Evolutionary conservation across 1,139 yeast genomes (phyloP).

Genomic region (Pichia kudriavzevii): DNA sequence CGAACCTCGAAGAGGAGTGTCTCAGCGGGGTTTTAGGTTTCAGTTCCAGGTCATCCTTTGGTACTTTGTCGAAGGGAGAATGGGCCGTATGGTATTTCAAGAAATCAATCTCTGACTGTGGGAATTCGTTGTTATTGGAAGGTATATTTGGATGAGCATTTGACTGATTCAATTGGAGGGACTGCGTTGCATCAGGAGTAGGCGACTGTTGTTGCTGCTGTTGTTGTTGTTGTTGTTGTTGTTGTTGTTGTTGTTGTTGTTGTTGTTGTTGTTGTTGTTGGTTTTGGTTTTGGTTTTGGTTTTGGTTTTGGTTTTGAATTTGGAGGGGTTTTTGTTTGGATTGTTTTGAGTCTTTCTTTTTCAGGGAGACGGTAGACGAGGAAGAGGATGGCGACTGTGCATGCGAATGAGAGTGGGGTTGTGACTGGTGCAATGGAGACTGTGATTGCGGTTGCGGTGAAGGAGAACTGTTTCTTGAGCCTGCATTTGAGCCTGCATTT

Average conservation of each 20-base stretch:
- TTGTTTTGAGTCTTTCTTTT: constrained; percentile 1
- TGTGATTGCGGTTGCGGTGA: neutral
- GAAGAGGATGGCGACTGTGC: neutral
- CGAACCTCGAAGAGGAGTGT: constrained; percentile 90
- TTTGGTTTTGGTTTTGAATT: neutral
- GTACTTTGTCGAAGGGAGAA: constrained; percentile 27
- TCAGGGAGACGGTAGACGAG: neutral
- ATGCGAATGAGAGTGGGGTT: neutral
- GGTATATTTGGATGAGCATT: neutral
- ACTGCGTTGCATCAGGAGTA: too few species aligned
- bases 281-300: neutral
- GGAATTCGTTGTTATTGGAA: constrained; percentile 2
- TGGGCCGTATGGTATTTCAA: constrained; percentile 25
- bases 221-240: constrained; percentile 5
- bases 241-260: constrained; percentile 11
- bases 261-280: constrained; percentile 6
- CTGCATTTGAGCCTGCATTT: neutral
- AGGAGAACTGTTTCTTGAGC: too few species aligned
- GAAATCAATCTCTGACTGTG: constrained; percentile 21
- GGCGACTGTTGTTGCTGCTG: constrained; percentile 8
- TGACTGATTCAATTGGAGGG: too few species aligned
- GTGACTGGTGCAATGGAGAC: neutral
- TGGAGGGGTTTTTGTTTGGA: neutral
- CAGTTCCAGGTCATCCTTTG: constrained; percentile 47
- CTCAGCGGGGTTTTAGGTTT: constrained; percentile 65